These are phyloP conservation scores for Candida coleopterorum DNA, from an alignment of 805 yeast genomes.

Conservation along the genomic window DNA sequence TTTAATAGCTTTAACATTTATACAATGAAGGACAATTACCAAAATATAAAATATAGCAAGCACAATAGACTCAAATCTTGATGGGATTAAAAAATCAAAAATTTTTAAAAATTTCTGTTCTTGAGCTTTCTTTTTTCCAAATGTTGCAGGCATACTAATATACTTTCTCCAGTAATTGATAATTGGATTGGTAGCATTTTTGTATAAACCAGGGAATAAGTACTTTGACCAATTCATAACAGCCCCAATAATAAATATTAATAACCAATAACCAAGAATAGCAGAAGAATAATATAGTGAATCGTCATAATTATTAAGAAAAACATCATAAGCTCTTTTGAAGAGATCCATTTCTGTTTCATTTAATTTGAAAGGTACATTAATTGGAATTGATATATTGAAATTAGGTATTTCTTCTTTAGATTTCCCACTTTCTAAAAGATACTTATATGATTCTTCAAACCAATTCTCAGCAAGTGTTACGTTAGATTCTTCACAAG, in stretches of 20 bases:
- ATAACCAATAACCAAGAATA: constrained; percentile 44
- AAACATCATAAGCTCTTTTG: constrained; percentile 12
- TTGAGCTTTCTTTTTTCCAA: constrained; percentile 32
- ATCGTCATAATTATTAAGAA: constrained; percentile 19
- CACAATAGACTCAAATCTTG: constrained; percentile 32
- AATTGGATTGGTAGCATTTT: constrained; percentile 23
- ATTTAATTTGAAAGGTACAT: constrained; percentile 24
- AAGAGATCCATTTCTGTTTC: constrained; percentile 9
- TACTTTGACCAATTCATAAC: constrained; percentile 37
- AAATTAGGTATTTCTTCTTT: constrained; percentile 18
- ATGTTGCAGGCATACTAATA: constrained; percentile 27
- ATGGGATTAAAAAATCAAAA: constrained; percentile 23
- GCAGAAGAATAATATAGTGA: constrained; percentile 35
- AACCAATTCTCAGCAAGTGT: constrained; percentile 17
- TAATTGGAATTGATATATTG: constrained; percentile 16
- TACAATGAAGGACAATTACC: constrained; percentile 14
- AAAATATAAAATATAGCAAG: constrained; percentile 17
- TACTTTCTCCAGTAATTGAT: constrained; percentile 21
- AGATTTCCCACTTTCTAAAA: constrained; percentile 13
- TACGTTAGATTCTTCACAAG: constrained; percentile 18
- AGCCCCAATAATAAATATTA: constrained; percentile 37
- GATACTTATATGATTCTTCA: constrained; percentile 13
- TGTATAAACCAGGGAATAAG: constrained; percentile 34
- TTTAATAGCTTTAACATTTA: neutral
- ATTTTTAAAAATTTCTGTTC: constrained; percentile 3